Evolutionary conservation across 257 asterid genomes (phyloP), one percentile per base, ranked within the genome.

Genomic region (Solanum virginianum): DNA sequence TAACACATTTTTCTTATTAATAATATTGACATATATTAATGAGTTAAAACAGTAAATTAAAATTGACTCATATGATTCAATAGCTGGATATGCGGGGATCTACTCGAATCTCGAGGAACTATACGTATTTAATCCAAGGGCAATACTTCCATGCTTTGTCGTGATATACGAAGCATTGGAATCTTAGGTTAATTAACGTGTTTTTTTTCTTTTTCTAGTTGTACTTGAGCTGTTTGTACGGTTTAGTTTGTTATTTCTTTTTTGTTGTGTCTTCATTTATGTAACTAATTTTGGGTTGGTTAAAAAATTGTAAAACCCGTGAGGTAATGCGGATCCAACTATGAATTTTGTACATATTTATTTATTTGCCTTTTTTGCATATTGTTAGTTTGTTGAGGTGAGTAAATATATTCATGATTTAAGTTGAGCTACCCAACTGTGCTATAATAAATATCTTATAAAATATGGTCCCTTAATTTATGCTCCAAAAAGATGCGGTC

Each of bases 91-190:
- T n/a, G 88, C 72, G 0, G 91, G 90, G 16, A 57, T 74, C 4
- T 88, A 90, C 88, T 87, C 94, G 51, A 89, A 88, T 83, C 87
- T 88, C 4, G 94, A 91, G 89, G 94, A 91, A 69, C 86, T 91
- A 43, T 82, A 84, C 49, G 94, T 91, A 87, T 90, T 87, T 82
- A 91, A 91, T 84, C 91, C 92, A 43, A 90, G 89, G 92, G 94
- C 92, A 2, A 90, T 91, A 84, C 90, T 91, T 54, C 90, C 94
- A 20, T 91, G 94, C 86, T 91, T 91, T 84, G 94, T 91, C 63
- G 92, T 91, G 80, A 89, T 91, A 56, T 91, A 91, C 86, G 89
- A 87, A 70, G 89, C 92, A 0, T 80, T 87, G 69, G 90, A 89
- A 72, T 86, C 89, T 68, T 89, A 86, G 84, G 55, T 62, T 84